Conservation (phyloP, 108 stramenopile genomes). For the Pelagomonas calceolata region DNA sequence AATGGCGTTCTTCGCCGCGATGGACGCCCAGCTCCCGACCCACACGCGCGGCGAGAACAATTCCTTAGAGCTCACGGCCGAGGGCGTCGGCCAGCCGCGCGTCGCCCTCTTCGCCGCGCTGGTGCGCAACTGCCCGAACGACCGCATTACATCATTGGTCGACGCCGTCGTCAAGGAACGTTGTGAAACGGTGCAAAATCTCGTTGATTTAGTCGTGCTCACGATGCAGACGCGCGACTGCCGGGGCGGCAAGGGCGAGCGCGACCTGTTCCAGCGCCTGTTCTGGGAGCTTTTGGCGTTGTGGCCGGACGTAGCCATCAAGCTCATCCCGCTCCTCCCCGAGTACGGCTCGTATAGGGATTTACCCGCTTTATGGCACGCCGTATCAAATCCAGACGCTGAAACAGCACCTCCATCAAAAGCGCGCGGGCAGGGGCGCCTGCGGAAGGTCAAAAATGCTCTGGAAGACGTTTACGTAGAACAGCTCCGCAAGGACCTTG, state of each 20-base stretch:
- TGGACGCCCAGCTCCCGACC: not conserved
- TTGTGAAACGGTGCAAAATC: not conserved
- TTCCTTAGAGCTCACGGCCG: not conserved
- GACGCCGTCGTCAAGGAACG: not conserved
- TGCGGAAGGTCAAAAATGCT: too few species aligned
- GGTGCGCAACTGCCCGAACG: not conserved
- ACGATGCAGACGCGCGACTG: slow-evolving; percentile 31
- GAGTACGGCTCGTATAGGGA: slow-evolving; percentile 44
- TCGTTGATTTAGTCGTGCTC: slow-evolving; percentile 20
- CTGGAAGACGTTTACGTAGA: too few species aligned
- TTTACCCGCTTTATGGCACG: not conserved
- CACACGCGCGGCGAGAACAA: slow-evolving; percentile 8
- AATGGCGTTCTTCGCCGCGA: too few species aligned
- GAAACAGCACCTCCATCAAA: too few species aligned
- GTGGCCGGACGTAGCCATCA: slow-evolving; percentile 16
- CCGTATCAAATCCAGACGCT: too few species aligned
- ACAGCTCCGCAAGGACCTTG: too few species aligned
- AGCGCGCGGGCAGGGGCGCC: too few species aligned
- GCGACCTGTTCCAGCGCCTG: slow-evolving; percentile 16
- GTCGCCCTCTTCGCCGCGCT: slow-evolving; percentile 3
- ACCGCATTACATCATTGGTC: not conserved
- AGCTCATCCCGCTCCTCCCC: slow-evolving; percentile 22
- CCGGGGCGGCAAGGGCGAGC: slow-evolving; percentile 47
- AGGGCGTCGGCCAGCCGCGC: not conserved
- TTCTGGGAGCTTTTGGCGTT: slow-evolving; percentile 10